phyloP scores from a whole-genome alignment of 1,139 yeast species.

The Pichia sp. region DNA sequence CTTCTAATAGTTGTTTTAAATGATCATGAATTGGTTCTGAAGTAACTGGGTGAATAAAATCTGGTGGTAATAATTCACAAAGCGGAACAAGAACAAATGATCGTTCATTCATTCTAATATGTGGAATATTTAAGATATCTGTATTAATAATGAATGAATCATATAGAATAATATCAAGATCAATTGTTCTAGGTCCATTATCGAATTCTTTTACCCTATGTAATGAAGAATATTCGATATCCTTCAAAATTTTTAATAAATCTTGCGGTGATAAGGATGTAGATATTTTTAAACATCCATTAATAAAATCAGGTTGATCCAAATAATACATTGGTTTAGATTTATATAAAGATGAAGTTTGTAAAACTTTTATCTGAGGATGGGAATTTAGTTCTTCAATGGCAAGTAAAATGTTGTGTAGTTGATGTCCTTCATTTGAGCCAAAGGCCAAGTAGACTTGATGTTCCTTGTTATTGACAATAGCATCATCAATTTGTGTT shows the following conservation, averaged over 20 bases:
- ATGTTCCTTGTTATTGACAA: constrained; percentile 32
- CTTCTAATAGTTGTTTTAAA: constrained; percentile 44
- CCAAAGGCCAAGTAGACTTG: constrained; percentile 82
- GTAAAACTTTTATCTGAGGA: constrained; percentile 38
- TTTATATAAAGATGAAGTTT: constrained; percentile 73
- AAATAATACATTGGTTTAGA: constrained; percentile 89
- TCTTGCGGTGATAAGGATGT: constrained; percentile 56
- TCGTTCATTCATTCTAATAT: constrained; percentile 79
- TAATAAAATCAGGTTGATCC: constrained; percentile 77
- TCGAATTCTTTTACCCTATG: constrained; percentile 72
- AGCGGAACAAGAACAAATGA: constrained; percentile 87
- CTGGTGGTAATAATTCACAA: constrained; percentile 68
- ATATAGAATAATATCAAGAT: constrained; percentile 76
- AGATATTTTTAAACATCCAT: constrained; percentile 70
- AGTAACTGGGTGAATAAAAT: constrained; percentile 67
- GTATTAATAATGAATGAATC: constrained; percentile 53
- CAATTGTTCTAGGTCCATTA: constrained; percentile 90
- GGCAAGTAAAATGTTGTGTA: constrained; percentile 56
- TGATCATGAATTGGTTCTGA: constrained; percentile 75
- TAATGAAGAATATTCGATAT: constrained; percentile 67
- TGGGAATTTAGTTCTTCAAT: constrained; percentile 39
- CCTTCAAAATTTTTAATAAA: constrained; percentile 55
- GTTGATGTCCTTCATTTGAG: constrained; percentile 71
- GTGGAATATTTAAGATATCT: constrained; percentile 68
- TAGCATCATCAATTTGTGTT: constrained; percentile 8